Evolutionary conservation across 2,329 filamentous ascomycete species (phyloP), one percentile per base, ranked within the genome.

Genomic region (Ceratocystis ficicola): DNA sequence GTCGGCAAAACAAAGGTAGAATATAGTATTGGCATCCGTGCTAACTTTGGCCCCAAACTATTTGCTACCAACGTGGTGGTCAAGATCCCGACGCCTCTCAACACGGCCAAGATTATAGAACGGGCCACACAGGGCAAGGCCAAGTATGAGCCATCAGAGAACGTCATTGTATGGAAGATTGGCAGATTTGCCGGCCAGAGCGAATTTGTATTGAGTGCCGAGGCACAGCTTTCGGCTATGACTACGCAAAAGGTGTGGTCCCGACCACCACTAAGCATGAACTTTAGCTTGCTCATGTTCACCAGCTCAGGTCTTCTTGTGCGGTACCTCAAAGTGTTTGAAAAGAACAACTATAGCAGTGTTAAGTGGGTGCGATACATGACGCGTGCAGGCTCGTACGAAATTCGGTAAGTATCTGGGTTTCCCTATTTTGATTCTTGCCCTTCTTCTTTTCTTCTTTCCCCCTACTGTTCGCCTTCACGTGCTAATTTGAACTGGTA

Each of bases 351-450:
- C 76, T 99, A 99, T 75, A 95, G 89, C 69, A 96, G 91, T 73
- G 94, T 99, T 62, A 99, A 99, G 77, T 99, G 94, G 94, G 94
- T 99, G 71, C 81, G 94, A 71, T 99, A 99, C 76, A 97, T 99
- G 94, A 99, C 94, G 20, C 86, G 93, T 70, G 94, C 93, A 17
- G 94, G 94, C 32, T 96, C 91, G 76, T 99, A 99, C 76, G 94
- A 99, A 78, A 96, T 99, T 74, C 82, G 91, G 87, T 95, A 70
- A 71, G 77, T 68, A 15, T 41, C n/a, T 15, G 41, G 20, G 36
- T 1, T 28, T 25, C 15, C 12, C 1, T 5, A 36, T 17, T 25
- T 7, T 32, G 5, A 41, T 41, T 41, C 4, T 41, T 41, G 12
- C 8, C 36, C 36, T 41, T 41, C 36, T 15, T 41, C 10, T 41